phyloP scores from a whole-genome alignment of 345 rosid genomes.

The Camelina neglecta region DNA sequence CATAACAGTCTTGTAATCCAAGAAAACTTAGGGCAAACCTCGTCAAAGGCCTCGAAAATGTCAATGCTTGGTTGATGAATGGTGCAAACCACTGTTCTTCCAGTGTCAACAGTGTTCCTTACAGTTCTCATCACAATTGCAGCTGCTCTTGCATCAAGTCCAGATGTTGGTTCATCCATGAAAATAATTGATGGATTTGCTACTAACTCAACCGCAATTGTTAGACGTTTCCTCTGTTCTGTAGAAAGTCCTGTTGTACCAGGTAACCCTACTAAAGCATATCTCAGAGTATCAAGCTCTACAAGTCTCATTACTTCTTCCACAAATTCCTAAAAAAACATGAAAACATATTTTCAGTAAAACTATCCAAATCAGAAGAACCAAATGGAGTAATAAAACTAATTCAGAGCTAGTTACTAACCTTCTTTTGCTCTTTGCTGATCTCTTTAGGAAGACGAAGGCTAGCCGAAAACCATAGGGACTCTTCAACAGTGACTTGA shows the following conservation, averaged over 20 bases:
- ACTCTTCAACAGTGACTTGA: slow-evolving; percentile 91
- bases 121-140: slow-evolving; percentile 96
- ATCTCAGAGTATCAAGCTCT: slow-evolving; percentile 72
- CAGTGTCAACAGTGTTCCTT: slow-evolving; percentile 94
- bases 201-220: slow-evolving; percentile 95
- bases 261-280: slow-evolving; percentile 86
- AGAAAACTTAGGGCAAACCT: slow-evolving; percentile 54
- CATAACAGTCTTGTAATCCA: slow-evolving; percentile 16
- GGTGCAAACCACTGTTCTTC: slow-evolving; percentile 93
- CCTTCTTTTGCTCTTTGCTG: slow-evolving; percentile 62
- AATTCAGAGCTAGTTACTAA: slow-evolving; percentile 32
- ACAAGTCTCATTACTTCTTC: slow-evolving; percentile 93
- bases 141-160: slow-evolving; percentile 98
- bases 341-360: background rate
- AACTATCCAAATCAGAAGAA: slow-evolving; percentile 17
- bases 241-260: slow-evolving; percentile 90
- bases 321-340: slow-evolving; percentile 78
- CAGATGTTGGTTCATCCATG: slow-evolving; percentile 99
- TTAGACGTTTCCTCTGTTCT: slow-evolving; percentile 90
- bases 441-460: slow-evolving; percentile 87
- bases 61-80: slow-evolving; percentile 96
- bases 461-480: slow-evolving; percentile 82
- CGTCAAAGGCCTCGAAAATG: slow-evolving; percentile 94
- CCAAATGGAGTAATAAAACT: slow-evolving; percentile 11
- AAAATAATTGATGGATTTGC: slow-evolving; percentile 93